Conservation (phyloP, 2,329 filamentous ascomycete genomes). For the Fusarium irregulare region DNA sequence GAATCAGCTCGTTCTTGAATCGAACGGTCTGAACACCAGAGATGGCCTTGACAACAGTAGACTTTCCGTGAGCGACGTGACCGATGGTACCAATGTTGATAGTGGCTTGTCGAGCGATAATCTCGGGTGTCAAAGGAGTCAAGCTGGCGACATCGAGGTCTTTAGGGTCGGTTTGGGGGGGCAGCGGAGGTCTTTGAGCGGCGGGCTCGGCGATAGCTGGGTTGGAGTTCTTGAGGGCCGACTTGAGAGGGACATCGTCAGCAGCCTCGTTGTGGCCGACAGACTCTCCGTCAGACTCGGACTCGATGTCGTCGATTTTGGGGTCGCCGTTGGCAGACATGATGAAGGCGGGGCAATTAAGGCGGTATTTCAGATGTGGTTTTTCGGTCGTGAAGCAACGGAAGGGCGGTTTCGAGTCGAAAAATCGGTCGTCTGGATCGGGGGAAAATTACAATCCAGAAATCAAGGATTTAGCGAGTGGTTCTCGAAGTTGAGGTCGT, state of each 20-base stretch:
- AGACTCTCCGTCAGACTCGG: slow-evolving; percentile 76
- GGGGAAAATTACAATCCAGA: slow-evolving; percentile 40
- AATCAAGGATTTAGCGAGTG: slow-evolving; percentile 21
- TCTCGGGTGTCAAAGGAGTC: slow-evolving; percentile 90
- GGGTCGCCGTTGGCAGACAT: slow-evolving; percentile 70
- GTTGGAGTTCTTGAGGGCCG: slow-evolving; percentile 81
- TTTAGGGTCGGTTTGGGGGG: slow-evolving; percentile 92
- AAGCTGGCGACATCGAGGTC: slow-evolving; percentile 85
- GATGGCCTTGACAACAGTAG: slow-evolving; percentile 98
- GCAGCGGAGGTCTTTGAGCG: slow-evolving; percentile 65
- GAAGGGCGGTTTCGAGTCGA: slow-evolving; percentile 18
- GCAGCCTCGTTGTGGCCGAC: slow-evolving; percentile 67
- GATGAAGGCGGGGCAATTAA: slow-evolving; percentile 51
- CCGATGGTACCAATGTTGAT: slow-evolving; percentile 99
- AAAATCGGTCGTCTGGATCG: slow-evolving; percentile 26
- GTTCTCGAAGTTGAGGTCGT: slow-evolving; percentile 37
- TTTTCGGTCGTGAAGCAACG: slow-evolving; percentile 36
- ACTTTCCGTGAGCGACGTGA: slow-evolving; percentile 98
- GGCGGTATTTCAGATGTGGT: slow-evolving; percentile 34
- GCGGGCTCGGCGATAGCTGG: slow-evolving; percentile 67
- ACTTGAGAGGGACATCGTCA: slow-evolving; percentile 80
- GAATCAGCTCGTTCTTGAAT: slow-evolving; percentile 99
- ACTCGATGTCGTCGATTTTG: slow-evolving; percentile 79
- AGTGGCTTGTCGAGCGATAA: slow-evolving; percentile 96
- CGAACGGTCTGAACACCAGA: slow-evolving; percentile 98